Conservation (phyloP, 2,329 filamentous ascomycete species). For the Hymenoscyphus scutula region DNA sequence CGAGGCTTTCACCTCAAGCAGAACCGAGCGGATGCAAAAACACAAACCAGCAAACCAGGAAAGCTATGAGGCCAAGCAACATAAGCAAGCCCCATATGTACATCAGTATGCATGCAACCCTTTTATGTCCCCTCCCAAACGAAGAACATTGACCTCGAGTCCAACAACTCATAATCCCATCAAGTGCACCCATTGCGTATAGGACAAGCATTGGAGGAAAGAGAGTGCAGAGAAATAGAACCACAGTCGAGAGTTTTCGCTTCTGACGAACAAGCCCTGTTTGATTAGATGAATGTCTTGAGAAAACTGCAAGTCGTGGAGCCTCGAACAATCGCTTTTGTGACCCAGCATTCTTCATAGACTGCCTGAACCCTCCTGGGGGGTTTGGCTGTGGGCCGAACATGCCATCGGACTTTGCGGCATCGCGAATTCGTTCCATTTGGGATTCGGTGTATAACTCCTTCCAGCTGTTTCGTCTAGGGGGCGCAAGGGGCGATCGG, state of each 20-base stretch:
- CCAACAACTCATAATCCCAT: slow-evolving; percentile 30
- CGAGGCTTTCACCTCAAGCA: background rate
- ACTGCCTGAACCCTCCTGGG: background rate
- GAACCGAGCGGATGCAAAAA: background rate
- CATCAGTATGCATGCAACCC: slow-evolving; percentile 21
- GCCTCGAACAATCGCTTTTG: slow-evolving; percentile 23
- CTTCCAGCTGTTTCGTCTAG: slow-evolving; percentile 28
- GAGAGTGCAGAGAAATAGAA: slow-evolving; percentile 28
- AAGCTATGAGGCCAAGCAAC: slow-evolving; percentile 23
- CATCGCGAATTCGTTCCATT: slow-evolving; percentile 21
- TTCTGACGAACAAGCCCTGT: slow-evolving; percentile 19
- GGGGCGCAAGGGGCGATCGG: slow-evolving; percentile 32
- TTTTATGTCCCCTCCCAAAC: slow-evolving; percentile 30
- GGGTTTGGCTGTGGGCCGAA: slow-evolving; percentile 14
- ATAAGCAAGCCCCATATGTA: slow-evolving; percentile 22
- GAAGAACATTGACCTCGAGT: slow-evolving; percentile 26
- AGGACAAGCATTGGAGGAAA: slow-evolving; percentile 32
- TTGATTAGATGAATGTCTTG: slow-evolving; percentile 18
- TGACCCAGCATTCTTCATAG: slow-evolving; percentile 14
- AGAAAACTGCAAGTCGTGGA: slow-evolving; percentile 23
- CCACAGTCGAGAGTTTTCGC: slow-evolving; percentile 26
- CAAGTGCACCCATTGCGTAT: slow-evolving; percentile 28
- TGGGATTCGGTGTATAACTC: slow-evolving; percentile 29
- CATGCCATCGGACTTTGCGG: slow-evolving; percentile 25
- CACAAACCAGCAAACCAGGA: slow-evolving; percentile 23